Conservation (phyloP, 768 basidiomycete species). For the Leucosporidium scottii region DNA sequence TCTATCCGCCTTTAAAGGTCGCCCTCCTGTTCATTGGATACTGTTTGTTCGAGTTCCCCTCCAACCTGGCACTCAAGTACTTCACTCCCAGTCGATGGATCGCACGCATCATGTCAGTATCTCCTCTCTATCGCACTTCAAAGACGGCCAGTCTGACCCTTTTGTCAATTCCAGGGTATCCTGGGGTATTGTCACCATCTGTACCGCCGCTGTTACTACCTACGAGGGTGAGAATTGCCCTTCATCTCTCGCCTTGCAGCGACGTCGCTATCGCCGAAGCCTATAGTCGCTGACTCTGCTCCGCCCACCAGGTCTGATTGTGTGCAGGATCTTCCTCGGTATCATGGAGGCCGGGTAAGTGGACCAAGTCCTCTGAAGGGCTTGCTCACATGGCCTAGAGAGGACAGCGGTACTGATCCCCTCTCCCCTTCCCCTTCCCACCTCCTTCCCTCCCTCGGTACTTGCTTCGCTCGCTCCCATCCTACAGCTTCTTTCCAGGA, state of each 20-base stretch:
- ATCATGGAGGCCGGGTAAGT: slow-evolving; percentile 6
- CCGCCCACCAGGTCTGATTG: not conserved
- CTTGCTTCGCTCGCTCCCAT: too few relatives aligned
- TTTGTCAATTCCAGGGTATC: not conserved
- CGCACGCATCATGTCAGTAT: slow-evolving; percentile 4
- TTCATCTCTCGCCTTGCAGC: too few relatives aligned
- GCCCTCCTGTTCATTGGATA: slow-evolving; percentile 13
- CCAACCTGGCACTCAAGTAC: slow-evolving; percentile 20
- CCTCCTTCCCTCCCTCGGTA: too few relatives aligned
- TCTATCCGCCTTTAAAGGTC: not conserved
- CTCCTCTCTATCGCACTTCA: too few relatives aligned
- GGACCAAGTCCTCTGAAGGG: too few relatives aligned
- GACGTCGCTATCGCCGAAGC: too few relatives aligned
- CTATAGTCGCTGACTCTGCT: too few relatives aligned
- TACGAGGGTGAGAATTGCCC: slow-evolving; percentile 1
- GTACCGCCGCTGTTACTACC: slow-evolving; percentile 8
- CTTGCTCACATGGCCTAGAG: too few relatives aligned
- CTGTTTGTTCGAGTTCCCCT: slow-evolving; percentile 10
- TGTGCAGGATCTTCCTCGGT: slow-evolving; percentile 7
- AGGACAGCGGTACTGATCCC: too few relatives aligned
- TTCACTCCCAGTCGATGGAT: slow-evolving; percentile 19
- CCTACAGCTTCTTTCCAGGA: slow-evolving; percentile 5
- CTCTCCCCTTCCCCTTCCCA: too few relatives aligned
- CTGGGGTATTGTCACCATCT: slow-evolving; percentile 22
- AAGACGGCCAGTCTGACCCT: not conserved